These are phyloP conservation scores for Ensete glaucum DNA, from an alignment of 176 grass and related monocot species.

Conservation along the genomic window DNA sequence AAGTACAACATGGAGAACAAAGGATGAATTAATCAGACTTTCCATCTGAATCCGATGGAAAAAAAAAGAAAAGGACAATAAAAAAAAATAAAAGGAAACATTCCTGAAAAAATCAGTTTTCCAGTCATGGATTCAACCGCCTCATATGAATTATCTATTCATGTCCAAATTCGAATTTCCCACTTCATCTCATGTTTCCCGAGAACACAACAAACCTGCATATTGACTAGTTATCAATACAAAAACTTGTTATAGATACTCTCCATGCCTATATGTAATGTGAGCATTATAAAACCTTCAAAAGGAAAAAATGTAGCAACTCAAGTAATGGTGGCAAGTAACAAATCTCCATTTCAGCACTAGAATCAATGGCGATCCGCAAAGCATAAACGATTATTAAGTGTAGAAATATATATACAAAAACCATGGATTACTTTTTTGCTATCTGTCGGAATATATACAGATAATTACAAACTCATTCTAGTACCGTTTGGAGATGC, in stretches of 20 bases:
- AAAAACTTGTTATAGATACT: background rate
- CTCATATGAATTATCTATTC: background rate
- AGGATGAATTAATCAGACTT: background rate
- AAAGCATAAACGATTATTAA: background rate
- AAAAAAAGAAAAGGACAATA: too few relatives aligned
- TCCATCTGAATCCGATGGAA: background rate
- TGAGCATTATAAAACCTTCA: background rate
- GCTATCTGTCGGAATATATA: background rate
- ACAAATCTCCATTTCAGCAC: background rate
- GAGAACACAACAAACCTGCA: constrained; percentile 5
- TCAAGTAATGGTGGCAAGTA: background rate
- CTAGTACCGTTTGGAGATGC: constrained; percentile 92
- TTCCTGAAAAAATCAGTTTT: background rate
- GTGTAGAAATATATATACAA: background rate
- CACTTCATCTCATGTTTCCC: constrained; percentile 11
- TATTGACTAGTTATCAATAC: background rate
- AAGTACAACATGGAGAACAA: too few relatives aligned
- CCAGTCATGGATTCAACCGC: background rate
- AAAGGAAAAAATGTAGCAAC: background rate
- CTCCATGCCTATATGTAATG: background rate
- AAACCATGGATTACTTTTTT: too few relatives aligned
- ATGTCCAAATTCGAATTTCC: background rate
- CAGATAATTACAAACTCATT: background rate
- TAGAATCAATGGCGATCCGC: background rate
- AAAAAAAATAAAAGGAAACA: background rate